Percentiles rank a stretch among this genome's conserved stretches.
These are phyloP conservation scores for Mycena galericulata DNA, from an alignment of 768 basidiomycete species.

Conservation along the genomic window DNA sequence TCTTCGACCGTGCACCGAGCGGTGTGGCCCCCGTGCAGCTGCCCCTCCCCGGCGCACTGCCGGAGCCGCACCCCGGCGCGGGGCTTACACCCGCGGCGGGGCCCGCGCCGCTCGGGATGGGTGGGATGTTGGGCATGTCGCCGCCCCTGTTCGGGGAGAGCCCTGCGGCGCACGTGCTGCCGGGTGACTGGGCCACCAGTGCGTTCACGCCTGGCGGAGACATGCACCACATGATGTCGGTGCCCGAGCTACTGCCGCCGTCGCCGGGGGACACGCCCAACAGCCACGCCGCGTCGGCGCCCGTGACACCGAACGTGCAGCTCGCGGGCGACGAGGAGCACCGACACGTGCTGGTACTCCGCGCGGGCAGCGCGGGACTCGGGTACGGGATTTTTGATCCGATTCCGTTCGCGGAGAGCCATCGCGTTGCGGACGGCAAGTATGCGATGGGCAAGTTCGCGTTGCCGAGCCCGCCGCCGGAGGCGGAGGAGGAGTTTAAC, in stretches of 20 bases:
- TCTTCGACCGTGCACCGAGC: slow-evolving; percentile 75
- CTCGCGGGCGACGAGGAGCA: slow-evolving; percentile 47
- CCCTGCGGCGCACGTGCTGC: slow-evolving; percentile 21
- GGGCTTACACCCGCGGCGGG: slow-evolving; percentile 47
- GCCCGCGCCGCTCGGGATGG: slow-evolving; percentile 45
- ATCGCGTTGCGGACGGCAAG: slow-evolving; percentile 77
- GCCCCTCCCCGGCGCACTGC: slow-evolving; percentile 12
- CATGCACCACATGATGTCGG: slow-evolving; percentile 45
- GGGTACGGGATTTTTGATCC: slow-evolving; percentile 67
- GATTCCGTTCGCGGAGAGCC: slow-evolving; percentile 76
- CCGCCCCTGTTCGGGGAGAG: slow-evolving; percentile 42
- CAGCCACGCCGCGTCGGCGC: slow-evolving; percentile 52
- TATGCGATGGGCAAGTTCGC: slow-evolving; percentile 81
- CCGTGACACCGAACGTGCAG: slow-evolving; percentile 66
- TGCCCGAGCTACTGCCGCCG: slow-evolving; percentile 59
- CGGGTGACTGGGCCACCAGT: slow-evolving; percentile 20
- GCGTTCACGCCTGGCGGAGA: slow-evolving; percentile 39
- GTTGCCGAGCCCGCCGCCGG: slow-evolving; percentile 72
- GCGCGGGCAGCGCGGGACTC: slow-evolving; percentile 34
- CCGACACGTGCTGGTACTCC: slow-evolving; percentile 39
- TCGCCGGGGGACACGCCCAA: slow-evolving; percentile 66
- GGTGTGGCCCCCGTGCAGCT: slow-evolving; percentile 14
- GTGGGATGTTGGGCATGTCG: slow-evolving; percentile 41
- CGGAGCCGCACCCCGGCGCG: slow-evolving; percentile 33
- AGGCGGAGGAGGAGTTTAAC: slow-evolving; percentile 52